A percentile compares a stretch with the other conserved stretches of the same genome.
These are phyloP conservation scores for Phytophthora cryptogea DNA, from an alignment of 352 stramenopile genomes.

Conservation along the genomic window DNA sequence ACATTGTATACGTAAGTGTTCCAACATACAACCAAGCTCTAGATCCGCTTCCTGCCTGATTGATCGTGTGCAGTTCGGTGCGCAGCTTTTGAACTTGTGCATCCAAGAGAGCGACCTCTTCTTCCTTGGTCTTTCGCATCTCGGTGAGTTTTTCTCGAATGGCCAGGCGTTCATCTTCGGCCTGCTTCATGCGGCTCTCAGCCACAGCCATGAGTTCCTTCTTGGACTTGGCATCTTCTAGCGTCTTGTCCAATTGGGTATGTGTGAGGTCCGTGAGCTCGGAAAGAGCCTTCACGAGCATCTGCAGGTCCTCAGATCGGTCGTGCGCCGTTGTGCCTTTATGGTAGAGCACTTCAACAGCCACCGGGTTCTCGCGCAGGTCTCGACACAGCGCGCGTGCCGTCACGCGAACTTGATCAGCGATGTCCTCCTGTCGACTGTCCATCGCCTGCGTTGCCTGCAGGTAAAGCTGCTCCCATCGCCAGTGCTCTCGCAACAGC, in stretches of 20 bases:
- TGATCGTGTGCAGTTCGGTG: constrained; percentile 73
- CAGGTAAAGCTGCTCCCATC: constrained; percentile 75
- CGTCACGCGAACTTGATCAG: constrained; percentile 74
- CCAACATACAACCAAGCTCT: neutral
- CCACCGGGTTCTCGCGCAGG: constrained; percentile 72
- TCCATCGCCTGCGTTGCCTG: constrained; percentile 66
- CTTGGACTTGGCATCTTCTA: constrained; percentile 87
- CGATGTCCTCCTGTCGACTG: constrained; percentile 68
- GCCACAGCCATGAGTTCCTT: constrained; percentile 79
- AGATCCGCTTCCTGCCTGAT: constrained; percentile 42
- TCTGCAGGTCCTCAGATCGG: constrained; percentile 68
- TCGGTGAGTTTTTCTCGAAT: constrained; percentile 82
- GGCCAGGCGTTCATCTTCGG: constrained; percentile 73
- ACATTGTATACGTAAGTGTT: neutral
- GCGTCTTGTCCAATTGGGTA: constrained; percentile 76
- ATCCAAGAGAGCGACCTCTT: constrained; percentile 81
- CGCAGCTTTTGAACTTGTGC: constrained; percentile 83
- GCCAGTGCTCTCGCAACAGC: constrained; percentile 75
- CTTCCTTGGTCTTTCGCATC: constrained; percentile 80
- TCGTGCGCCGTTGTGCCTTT: constrained; percentile 57
- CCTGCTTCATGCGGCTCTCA: constrained; percentile 80
- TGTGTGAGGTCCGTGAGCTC: constrained; percentile 86
- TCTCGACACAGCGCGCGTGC: constrained; percentile 70
- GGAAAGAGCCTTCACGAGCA: constrained; percentile 75
- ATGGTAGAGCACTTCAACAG: constrained; percentile 78